phyloP scores from a whole-genome alignment of 305 asterid species.

The Salvia sclarea region DNA sequence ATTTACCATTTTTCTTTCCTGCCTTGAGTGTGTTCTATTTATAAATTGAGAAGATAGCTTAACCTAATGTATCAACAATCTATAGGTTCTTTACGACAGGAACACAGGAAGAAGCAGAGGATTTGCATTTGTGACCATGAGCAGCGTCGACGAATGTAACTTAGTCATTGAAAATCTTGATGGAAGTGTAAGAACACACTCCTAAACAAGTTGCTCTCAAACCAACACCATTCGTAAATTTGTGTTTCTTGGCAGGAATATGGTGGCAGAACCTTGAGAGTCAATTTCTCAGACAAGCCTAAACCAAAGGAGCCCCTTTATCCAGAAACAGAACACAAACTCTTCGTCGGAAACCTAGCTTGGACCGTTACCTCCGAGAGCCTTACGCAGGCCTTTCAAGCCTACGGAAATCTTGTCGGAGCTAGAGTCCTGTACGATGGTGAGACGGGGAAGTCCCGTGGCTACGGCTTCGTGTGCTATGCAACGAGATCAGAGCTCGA shows the following conservation, averaged over 20 bases:
- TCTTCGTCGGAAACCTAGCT: conserved; percentile 78
- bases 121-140: conserved; percentile 92
- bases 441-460: conserved; percentile 82
- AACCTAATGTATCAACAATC: conserved; percentile 1
- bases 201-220: not conserved
- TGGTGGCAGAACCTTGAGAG: conserved; percentile 86
- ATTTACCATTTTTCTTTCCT: too few species aligned
- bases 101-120: conserved; percentile 88
- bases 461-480: conserved; percentile 80
- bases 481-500: conserved; percentile 67
- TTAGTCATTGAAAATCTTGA: conserved; percentile 76
- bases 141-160: conserved; percentile 74
- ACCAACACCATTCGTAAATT: too few species aligned
- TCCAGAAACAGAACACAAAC: conserved; percentile 88
- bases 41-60: not conserved
- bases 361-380: conserved; percentile 77
- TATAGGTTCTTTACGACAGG: conserved; percentile 82
- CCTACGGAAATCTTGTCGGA: conserved; percentile 55
- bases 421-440: conserved; percentile 81
- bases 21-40: not conserved
- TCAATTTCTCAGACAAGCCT: conserved; percentile 82
- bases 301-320: conserved; percentile 75
- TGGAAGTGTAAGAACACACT: conserved; percentile 59
- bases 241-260: conserved; percentile 51
- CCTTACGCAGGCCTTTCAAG: conserved; percentile 56